These are phyloP conservation scores for Aspergillus luchuensis DNA, from an alignment of 2,329 filamentous ascomycete genomes.

Conservation along the genomic window DNA sequence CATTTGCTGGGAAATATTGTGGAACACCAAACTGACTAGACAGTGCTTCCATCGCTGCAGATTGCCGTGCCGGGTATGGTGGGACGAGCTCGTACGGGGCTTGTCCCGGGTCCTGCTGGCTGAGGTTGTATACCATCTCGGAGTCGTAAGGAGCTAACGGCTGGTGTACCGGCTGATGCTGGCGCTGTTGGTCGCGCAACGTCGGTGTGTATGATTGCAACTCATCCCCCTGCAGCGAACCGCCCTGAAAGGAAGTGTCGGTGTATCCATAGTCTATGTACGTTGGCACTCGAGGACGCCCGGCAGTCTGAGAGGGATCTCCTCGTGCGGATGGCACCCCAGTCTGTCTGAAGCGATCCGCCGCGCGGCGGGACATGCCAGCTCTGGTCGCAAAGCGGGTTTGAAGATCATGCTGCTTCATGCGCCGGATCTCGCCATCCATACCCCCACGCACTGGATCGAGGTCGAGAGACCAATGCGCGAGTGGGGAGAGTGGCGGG, in stretches of 20 bases:
- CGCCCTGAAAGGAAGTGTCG: conserved; percentile 53
- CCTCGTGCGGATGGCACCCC: conserved; percentile 36
- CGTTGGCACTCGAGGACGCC: conserved; percentile 39
- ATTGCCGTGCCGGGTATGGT: conserved; percentile 74
- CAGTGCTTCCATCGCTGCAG: conserved; percentile 76
- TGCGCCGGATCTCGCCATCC: conserved; percentile 73
- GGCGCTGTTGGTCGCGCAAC: conserved; percentile 59
- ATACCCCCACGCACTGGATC: conserved; percentile 68
- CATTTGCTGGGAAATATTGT: conserved; percentile 72
- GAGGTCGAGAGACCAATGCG: conserved; percentile 58
- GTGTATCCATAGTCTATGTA: conserved; percentile 57
- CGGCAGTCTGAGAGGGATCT: conserved; percentile 40
- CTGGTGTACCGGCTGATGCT: conserved; percentile 46
- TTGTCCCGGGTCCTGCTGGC: conserved; percentile 61
- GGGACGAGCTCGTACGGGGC: conserved; percentile 72
- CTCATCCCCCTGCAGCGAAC: conserved; percentile 52
- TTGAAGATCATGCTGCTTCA: conserved; percentile 72
- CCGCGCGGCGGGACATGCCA: conserved; percentile 52
- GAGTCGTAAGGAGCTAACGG: conserved; percentile 59
- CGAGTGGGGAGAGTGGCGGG: conserved; percentile 65
- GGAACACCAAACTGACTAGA: conserved; percentile 67
- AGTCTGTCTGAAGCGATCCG: conserved; percentile 41
- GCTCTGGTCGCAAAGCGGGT: conserved; percentile 57
- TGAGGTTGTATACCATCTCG: conserved; percentile 78
- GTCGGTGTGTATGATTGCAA: conserved; percentile 66